These are phyloP conservation scores for Plantago elongata DNA, from an alignment of 257 asterid genomes.

Conservation along the genomic window DNA sequence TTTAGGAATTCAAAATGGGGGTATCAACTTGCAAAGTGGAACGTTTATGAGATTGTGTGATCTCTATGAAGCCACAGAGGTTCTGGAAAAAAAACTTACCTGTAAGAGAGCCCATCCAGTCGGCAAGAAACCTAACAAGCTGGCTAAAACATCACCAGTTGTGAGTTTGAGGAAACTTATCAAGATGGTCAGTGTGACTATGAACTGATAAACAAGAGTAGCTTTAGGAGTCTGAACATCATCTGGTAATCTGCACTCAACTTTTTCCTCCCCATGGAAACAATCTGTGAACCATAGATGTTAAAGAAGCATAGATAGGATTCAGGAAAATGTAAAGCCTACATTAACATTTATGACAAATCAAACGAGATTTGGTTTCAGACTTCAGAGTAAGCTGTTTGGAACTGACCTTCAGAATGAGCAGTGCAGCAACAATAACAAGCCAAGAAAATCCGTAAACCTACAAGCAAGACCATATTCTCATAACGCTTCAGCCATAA, in stretches of 20 bases:
- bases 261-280: slow-evolving; percentile 38
- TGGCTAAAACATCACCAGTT: slow-evolving; percentile 29
- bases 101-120: slow-evolving; percentile 44
- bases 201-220: slow-evolving; percentile 30
- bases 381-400: not conserved
- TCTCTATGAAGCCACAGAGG: not conserved
- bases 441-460: slow-evolving; percentile 38
- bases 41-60: not conserved
- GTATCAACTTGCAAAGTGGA: not conserved
- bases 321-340: not conserved
- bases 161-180: slow-evolving; percentile 32
- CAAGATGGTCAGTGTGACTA: slow-evolving; percentile 25
- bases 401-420: slow-evolving; percentile 31
- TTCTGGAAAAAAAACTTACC: slow-evolving; percentile 18
- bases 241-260: slow-evolving; percentile 42
- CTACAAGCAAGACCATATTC: slow-evolving; percentile 6
- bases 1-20: too few species aligned
- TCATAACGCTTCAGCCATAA: not conserved
- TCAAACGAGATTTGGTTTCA: not conserved
- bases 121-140: slow-evolving; percentile 43
- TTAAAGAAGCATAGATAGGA: slow-evolving; percentile 1
- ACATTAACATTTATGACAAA: not conserved
- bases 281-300: slow-evolving; percentile 22
- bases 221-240: slow-evolving; percentile 36
- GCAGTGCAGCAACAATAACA: slow-evolving; percentile 25